Evolutionary conservation across 2,329 filamentous ascomycete species (phyloP), one percentile per base, ranked within the genome.

Genomic region (Colletotrichum filicis): DNA sequence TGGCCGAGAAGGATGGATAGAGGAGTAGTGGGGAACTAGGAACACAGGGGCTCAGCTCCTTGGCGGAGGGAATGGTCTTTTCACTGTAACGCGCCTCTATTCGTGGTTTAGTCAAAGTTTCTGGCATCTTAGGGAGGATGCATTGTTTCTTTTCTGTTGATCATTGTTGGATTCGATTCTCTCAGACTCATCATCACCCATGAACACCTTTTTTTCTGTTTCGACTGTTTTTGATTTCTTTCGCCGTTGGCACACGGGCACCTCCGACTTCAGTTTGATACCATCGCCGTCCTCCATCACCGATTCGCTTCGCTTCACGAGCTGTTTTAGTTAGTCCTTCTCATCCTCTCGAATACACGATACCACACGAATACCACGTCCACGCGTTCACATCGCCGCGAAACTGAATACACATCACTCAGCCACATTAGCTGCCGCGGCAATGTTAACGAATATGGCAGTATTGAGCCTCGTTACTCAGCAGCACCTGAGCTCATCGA

Each of bases 1-100:
- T 78, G 77, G 76, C 78, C 71, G 62, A 69, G 59, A 69, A 76
- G 78, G 78, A 75, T 77, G 81, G 76, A 82, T 84, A 84, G 82
- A 83, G 82, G 82, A 82, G 82, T 83, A 30, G 28, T 74, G 74
- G 77, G 76, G 37, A 65, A 63, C 62, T 19, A 37, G 56, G 61
- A 73, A 69, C 65, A 72, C 22, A 53, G 55, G 16, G 64, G 37
- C 60, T 73, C 52, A 60, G 66, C 66, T 61, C 59, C 28, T 46
- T 28, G 59, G 19, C 42, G 58, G 37, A 52, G 32, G 19, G 60
- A 26, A 53, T 53, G 59, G 42, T 57, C 61, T 64, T 42, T 62
- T 55, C 55, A 64, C 71, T 74, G 49, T 28, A 68, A 49, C 72
- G 62, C 68, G 69, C 22, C 57, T 65, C 52, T 7, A 42, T 53